These are phyloP conservation scores for Trichoderma atroviride DNA, from an alignment of 2,329 filamentous ascomycete species.

Conservation along the genomic window DNA sequence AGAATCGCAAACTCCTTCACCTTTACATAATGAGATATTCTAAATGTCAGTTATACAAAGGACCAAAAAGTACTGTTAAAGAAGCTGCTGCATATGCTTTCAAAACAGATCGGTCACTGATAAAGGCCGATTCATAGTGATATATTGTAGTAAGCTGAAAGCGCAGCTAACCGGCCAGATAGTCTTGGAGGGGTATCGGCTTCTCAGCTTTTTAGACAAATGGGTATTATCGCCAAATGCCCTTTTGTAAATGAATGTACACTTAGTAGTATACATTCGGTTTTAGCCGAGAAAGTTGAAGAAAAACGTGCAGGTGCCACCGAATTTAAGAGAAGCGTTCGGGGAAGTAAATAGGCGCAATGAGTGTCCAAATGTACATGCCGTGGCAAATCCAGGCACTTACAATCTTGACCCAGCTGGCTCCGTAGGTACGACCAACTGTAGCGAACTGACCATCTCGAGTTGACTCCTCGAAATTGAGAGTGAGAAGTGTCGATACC, in stretches of 20 bases:
- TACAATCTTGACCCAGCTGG: conserved; percentile 98
- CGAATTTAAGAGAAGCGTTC: conserved; percentile 66
- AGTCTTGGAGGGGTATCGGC: neutral
- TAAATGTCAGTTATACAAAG: neutral
- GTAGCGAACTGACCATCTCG: conserved; percentile 78
- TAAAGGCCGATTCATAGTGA: neutral
- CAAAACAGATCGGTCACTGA: neutral
- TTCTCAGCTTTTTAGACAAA: neutral
- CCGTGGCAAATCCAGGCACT: conserved; percentile 96
- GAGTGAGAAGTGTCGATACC: conserved; percentile 85
- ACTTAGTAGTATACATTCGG: neutral
- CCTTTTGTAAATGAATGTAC: neutral
- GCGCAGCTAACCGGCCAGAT: neutral
- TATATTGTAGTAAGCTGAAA: neutral
- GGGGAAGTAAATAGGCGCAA: conserved; percentile 82
- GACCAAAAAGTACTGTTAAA: neutral
- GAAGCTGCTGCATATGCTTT: neutral
- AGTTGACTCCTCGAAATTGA: conserved; percentile 69
- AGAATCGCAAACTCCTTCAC: neutral
- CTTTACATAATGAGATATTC: neutral
- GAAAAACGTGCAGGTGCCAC: neutral
- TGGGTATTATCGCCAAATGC: neutral
- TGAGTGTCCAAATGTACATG: conserved; percentile 90
- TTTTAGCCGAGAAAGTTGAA: neutral
- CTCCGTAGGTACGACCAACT: conserved; percentile 93